Conservation (phyloP, 371 early-diverging fungal species). For the Mucor sp. region DNA sequence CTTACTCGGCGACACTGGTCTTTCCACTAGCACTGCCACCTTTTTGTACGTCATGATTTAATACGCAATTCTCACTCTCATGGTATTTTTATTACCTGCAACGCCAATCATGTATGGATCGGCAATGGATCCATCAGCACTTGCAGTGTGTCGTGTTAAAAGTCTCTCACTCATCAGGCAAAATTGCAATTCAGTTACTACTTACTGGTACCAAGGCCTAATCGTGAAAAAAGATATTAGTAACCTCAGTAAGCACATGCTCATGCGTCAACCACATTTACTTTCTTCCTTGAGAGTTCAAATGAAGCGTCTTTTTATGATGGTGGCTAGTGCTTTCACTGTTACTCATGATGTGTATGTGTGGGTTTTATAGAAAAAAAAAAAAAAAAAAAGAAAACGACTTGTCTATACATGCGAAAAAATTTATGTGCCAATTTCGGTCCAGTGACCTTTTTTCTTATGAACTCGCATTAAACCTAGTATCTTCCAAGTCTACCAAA, state of each 20-base stretch:
- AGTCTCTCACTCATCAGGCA: background rate
- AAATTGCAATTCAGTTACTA: background rate
- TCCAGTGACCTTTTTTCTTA: constrained; percentile 9
- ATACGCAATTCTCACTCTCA: background rate
- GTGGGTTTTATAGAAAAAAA: background rate
- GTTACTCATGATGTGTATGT: background rate
- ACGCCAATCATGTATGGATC: constrained; percentile 75
- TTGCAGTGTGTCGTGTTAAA: constrained; percentile 1
- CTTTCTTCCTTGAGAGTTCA: constrained; percentile 46
- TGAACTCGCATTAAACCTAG: background rate
- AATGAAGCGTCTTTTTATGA: constrained; percentile 27
- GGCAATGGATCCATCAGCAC: constrained; percentile 66
- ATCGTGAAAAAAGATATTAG: background rate
- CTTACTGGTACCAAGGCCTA: constrained; percentile 49
- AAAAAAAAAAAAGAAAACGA: constrained; percentile 12
- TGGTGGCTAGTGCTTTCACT: background rate
- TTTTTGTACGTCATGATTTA: constrained; percentile 17
- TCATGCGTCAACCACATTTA: constrained; percentile 2
- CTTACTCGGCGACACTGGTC: constrained; percentile 77
- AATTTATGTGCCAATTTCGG: background rate
- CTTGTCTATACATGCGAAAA: constrained; percentile 1
- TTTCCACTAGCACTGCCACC: constrained; percentile 87
- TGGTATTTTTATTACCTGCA: constrained; percentile 52
- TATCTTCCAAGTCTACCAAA: background rate
- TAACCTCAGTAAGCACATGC: background rate